A percentile compares a stretch with the other conserved stretches of the same genome.
Evolutionary conservation across 257 asterid species (phyloP).

Genomic region (Catharanthus roseus): DNA sequence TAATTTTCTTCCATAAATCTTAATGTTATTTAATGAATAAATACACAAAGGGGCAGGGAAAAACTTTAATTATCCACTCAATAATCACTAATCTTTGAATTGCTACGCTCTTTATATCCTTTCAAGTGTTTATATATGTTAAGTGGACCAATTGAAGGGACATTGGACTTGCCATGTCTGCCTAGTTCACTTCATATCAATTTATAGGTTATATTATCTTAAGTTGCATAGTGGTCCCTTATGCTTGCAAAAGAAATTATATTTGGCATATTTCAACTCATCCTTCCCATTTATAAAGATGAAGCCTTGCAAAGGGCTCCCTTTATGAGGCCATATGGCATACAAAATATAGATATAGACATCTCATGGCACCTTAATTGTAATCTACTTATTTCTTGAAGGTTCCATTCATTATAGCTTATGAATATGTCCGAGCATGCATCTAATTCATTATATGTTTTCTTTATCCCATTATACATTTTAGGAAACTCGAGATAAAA

Average conservation of each 20-base stretch:
- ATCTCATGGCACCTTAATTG: not conserved
- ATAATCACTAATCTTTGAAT: slow-evolving; percentile 1
- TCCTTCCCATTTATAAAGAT: not conserved
- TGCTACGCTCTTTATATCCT: not conserved
- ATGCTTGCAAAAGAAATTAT: not conserved
- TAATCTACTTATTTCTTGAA: not conserved
- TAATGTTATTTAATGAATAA: not conserved
- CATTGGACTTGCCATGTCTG: slow-evolving; percentile 11
- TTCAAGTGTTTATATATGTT: slow-evolving; percentile 1
- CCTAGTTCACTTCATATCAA: slow-evolving; percentile 14
- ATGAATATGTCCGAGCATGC: slow-evolving; percentile 4
- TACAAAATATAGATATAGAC: not conserved
- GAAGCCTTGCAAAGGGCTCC: slow-evolving; percentile 5
- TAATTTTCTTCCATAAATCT: not conserved
- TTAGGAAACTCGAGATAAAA: not conserved
- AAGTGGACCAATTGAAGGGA: slow-evolving; percentile 22
- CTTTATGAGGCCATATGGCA: not conserved
- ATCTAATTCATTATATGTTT: not conserved
- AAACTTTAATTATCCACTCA: slow-evolving; percentile 3
- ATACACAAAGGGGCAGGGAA: not conserved
- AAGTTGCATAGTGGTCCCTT: slow-evolving; percentile 18
- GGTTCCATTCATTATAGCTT: not conserved
- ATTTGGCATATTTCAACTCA: not conserved
- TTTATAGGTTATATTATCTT: slow-evolving; percentile 11
- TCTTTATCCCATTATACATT: not conserved